Conservation (phyloP, 2,329 filamentous ascomycete species). For the Seiridium unicorne region DNA sequence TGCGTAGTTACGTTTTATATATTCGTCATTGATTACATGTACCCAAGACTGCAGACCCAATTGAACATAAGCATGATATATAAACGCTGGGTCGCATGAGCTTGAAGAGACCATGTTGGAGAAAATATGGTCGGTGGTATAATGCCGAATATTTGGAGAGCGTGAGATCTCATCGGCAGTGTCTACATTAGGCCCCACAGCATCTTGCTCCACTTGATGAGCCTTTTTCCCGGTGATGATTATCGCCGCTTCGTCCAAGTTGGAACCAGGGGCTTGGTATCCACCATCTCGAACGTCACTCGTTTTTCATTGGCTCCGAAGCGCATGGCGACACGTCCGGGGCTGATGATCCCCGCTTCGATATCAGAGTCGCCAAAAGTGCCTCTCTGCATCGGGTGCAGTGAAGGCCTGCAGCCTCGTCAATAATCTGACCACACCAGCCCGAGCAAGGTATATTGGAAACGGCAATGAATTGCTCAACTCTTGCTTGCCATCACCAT, state of each 20-base stretch:
- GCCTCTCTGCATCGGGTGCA: neutral
- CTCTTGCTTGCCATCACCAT: no score
- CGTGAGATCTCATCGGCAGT: no score
- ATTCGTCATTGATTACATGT: no score
- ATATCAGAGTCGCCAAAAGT: conserved; percentile 9
- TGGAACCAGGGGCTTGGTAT: neutral
- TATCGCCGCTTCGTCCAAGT: no score
- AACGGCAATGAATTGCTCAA: no score
- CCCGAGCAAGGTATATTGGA: neutral
- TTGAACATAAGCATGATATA: no score
- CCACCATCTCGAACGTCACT: conserved; percentile 6
- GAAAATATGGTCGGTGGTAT: no score
- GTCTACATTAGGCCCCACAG: neutral
- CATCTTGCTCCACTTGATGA: neutral
- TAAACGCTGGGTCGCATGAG: no score
- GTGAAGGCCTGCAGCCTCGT: neutral
- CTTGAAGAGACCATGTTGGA: no score
- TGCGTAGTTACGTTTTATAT: no score
- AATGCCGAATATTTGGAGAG: no score
- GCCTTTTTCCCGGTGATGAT: neutral
- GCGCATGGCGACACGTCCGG: neutral
- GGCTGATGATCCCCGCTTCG: conserved; percentile 7
- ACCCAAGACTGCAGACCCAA: no score
- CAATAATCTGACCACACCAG: neutral
- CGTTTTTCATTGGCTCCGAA: conserved; percentile 2